Conservation (phyloP, 192 early-diverging fungal genomes). For the Coemansia sp. region DNA sequence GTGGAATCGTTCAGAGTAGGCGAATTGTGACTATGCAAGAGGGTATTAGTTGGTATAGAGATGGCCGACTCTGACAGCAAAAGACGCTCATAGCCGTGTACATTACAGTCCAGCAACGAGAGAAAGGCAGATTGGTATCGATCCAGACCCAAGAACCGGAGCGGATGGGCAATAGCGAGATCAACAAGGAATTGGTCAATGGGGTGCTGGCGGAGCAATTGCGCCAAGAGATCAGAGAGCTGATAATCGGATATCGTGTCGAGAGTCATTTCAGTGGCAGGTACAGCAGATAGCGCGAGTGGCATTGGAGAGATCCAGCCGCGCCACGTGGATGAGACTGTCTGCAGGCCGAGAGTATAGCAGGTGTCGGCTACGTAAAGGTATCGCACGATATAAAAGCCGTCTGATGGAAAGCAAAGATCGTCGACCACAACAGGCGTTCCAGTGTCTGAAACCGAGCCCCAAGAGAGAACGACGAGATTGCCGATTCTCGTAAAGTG, state of each 20-base stretch:
- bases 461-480: conserved; percentile 21
- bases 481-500: conserved; percentile 7
- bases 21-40: not conserved
- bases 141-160: not conserved
- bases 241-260: not conserved
- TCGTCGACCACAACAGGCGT: not conserved
- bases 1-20: not conserved
- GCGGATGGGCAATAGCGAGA: not conserved
- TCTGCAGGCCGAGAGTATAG: conserved; percentile 6
- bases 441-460: not conserved
- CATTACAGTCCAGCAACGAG: not conserved
- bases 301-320: conserved; percentile 11
- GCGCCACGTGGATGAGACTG: not conserved
- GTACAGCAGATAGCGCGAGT: not conserved
- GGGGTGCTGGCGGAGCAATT: not conserved
- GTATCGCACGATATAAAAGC: conserved; percentile 15
- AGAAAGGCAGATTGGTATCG: not conserved
- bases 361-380: not conserved
- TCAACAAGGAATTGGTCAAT: not conserved
- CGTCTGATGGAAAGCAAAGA: not conserved
- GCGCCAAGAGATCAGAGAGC: not conserved
- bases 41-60: not conserved
- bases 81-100: not conserved
- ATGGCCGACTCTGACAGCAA: not conserved
- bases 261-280: not conserved